phyloP scores from a whole-genome alignment of 768 basidiomycete genomes.

The Podaxis pistillaris region DNA sequence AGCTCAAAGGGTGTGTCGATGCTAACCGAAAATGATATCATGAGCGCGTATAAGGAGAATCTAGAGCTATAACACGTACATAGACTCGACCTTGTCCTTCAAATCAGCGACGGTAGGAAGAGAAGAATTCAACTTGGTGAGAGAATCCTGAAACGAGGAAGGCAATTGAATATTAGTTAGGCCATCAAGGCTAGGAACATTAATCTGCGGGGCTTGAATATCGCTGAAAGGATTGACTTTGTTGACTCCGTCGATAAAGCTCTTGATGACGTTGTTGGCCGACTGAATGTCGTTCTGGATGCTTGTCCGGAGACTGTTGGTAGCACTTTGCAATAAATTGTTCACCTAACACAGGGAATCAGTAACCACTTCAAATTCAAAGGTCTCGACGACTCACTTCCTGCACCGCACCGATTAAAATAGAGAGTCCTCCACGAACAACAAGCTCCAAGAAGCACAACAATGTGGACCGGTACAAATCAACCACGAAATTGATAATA shows the following conservation, averaged over 20 bases:
- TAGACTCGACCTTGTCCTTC: conserved; percentile 58
- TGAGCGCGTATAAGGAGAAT: neutral
- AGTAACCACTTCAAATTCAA: neutral
- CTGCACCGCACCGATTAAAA: conserved; percentile 81
- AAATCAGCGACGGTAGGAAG: conserved; percentile 78
- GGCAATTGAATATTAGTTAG: conserved; percentile 83
- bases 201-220: conserved; percentile 69
- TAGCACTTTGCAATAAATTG: conserved; percentile 56
- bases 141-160: conserved; percentile 65
- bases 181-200: conserved; percentile 68
- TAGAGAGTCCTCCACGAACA: conserved; percentile 73
- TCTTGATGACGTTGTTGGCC: conserved; percentile 68
- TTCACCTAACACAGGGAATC: conserved; percentile 53
- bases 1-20: conserved; percentile 86
- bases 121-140: conserved; percentile 76
- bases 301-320: conserved; percentile 58
- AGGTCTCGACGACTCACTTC: conserved; percentile 51
- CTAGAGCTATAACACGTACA: conserved; percentile 48
- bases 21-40: conserved; percentile 32
- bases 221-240: conserved; percentile 71
- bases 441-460: conserved; percentile 92
- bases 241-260: conserved; percentile 67
- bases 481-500: conserved; percentile 88
- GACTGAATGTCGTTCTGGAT: conserved; percentile 70
- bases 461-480: conserved; percentile 89